Conservation (phyloP, 768 basidiomycete species). For the Rhodosporidiobolus sp. region DNA sequence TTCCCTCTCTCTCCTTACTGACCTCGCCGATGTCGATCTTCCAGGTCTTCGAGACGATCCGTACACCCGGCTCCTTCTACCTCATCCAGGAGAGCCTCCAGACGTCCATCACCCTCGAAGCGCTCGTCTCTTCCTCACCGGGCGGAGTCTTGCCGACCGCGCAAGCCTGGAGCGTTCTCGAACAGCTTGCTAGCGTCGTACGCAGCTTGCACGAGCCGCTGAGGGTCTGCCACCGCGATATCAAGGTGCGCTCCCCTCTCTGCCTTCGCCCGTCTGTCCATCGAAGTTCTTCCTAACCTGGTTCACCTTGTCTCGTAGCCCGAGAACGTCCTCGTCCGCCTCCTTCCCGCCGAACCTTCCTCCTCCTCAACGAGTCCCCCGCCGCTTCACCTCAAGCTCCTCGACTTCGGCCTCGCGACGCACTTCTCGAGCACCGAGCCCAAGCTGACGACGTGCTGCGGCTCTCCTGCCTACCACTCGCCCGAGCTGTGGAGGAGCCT, state of each 20-base stretch:
- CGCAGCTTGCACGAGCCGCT: conserved; percentile 48
- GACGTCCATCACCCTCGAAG: conserved; percentile 47
- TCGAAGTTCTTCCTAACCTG: background rate
- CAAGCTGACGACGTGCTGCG: conserved; percentile 53
- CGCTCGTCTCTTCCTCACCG: conserved; percentile 43
- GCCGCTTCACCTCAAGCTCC: conserved; percentile 46
- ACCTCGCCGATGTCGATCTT: background rate
- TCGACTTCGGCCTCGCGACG: conserved; percentile 54
- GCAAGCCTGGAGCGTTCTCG: conserved; percentile 46
- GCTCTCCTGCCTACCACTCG: conserved; percentile 47
- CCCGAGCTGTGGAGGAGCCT: conserved; percentile 52
- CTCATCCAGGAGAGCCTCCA: conserved; percentile 48
- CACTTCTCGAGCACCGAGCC: conserved; percentile 50
- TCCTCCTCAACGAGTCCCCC: no score
- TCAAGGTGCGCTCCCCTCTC: conserved; percentile 36
- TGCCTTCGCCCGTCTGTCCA: background rate
- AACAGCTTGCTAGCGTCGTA: conserved; percentile 51
- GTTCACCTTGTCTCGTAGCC: conserved; percentile 27
- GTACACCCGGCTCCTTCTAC: conserved; percentile 52
- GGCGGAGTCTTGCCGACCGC: conserved; percentile 9
- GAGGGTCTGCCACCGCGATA: conserved; percentile 44
- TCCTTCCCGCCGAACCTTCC: background rate
- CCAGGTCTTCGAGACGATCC: conserved; percentile 50
- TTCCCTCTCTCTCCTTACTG: background rate
- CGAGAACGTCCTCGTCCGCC: conserved; percentile 45